Evolutionary conservation across 768 basidiomycete species (phyloP), one percentile per base, ranked within the genome.

Genomic region (Lactarius trivialis): DNA sequence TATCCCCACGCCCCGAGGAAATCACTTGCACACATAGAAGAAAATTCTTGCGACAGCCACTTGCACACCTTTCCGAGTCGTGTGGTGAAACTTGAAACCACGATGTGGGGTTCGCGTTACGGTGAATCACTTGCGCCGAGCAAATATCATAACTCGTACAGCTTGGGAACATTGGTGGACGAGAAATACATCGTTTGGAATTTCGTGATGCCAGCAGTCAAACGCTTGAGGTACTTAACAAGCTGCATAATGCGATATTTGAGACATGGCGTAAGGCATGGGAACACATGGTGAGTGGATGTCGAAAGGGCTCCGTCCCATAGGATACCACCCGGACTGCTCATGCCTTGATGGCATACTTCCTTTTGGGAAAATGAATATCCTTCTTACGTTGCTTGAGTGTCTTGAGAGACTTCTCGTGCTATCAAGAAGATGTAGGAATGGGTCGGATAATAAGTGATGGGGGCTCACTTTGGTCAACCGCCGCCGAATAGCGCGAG

Each of bases 291-390:
- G 60, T 65, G 67, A 72, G 72, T 72, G 71, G 64, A 65, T 65
- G 69, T 63, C 64, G 69, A 68, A 66, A 72, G 67, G 70, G 28
- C 68, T 68, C 67, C 69, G 56, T 68, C 66, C 67, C 64, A 53
- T 63, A 56, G 58, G 59, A 56, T 61, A 49, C 60, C 62, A 26
- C 65, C 60, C 52, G 32, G 57, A 59, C 45, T 21, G 63, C 75
- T 84, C 76, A 88, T 80, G 92, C 93, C 85, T 91, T 95, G 75
- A 98, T 88, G 66, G 95, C 94, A 77, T 88, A 99, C 79, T 94
- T 96, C 76, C 95, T 83, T 73, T 80, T 73, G 39, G 94, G 93
- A 82, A 97, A 97, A 82, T 97, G 94, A 70, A 82, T 81, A 65
- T 93, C 88, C 83, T 90, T 94, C 89, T 98, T 98, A 77, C 78